Evolutionary conservation across 2,329 filamentous ascomycete species (phyloP), one percentile per base, ranked within the genome.

Genomic region (Fusarium lyarnte): DNA sequence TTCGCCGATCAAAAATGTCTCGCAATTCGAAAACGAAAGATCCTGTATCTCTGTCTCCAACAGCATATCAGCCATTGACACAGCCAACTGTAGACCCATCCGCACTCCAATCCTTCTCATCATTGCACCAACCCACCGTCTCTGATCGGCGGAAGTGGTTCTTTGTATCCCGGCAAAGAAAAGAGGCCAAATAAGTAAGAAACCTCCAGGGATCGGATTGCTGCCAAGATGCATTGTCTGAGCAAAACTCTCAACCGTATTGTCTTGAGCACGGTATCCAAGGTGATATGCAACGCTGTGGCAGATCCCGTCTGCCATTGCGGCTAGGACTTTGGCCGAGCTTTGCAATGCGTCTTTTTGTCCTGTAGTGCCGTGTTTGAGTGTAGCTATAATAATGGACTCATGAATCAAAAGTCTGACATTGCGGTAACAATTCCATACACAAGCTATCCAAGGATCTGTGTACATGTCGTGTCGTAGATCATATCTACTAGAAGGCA

Each of bases 361-460:
- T 1, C 61, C 14, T 5, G 42, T 36, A 0, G 67, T 71, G 4
- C 69, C 73, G 45, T 72, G 47, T 7, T 66, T 69, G 5, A 74
- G 59, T 1, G 69, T 61, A 4, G 71, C 69, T 4, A 46, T n/a
- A 2, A 76, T 65, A 13, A 76, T 66, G 6, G 71, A 65, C 57
- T 76, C 71, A 16, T 76, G 73, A 21, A 76, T 71, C 2, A 76
- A 16, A 1, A 76, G 53, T 8, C 73, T 46, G 3, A 70, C 51
- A 4, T 66, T 74, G 16, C 71, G 65, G 47, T 76, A 76, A 36
- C 66, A 73, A 41, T 76, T 76, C 74, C 74, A 76, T 3, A 72
- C 46, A 31, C 58, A 66, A 8, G 73, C 74, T 23, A 74, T 53
- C 74, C 73, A 74, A 4, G 64, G 45, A n/a, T 73, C 63, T 3